phyloP scores from a whole-genome alignment of 2,329 filamentous ascomycete genomes.

The Anthostomella pinea region DNA sequence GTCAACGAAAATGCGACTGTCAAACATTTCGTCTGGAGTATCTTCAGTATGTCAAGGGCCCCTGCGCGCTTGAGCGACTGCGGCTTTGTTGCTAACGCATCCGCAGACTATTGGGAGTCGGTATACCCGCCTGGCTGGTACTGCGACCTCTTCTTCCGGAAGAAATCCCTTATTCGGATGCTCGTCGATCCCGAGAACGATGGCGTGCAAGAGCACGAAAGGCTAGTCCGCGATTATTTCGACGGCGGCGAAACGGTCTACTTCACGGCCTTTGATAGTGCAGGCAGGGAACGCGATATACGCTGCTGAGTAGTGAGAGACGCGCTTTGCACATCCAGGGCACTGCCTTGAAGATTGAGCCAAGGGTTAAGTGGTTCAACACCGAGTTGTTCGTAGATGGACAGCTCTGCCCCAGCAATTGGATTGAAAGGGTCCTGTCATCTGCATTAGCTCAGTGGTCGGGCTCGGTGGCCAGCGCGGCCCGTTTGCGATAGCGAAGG shows the following conservation, averaged over 20 bases:
- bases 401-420: too few relatives aligned
- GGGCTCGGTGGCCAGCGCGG: too few relatives aligned
- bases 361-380: too few relatives aligned
- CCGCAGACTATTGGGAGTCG: not conserved
- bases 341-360: too few relatives aligned
- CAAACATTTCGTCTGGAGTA: slow-evolving; percentile 6
- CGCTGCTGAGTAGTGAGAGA: too few relatives aligned
- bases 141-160: slow-evolving; percentile 16
- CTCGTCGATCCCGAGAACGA: slow-evolving; percentile 13
- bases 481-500: too few relatives aligned
- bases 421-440: too few relatives aligned
- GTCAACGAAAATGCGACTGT: slow-evolving; percentile 14
- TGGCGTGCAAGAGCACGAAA: slow-evolving; percentile 8
- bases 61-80: too few relatives aligned
- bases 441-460: too few relatives aligned
- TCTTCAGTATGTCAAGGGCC: slow-evolving; percentile 10
- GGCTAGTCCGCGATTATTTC: slow-evolving; percentile 18
- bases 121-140: slow-evolving; percentile 9
- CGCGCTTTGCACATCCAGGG: too few relatives aligned
- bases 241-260: slow-evolving; percentile 20
- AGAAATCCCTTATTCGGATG: slow-evolving; percentile 14
- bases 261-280: slow-evolving; percentile 11
- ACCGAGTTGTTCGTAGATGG: too few relatives aligned
- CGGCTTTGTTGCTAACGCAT: not conserved
- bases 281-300: not conserved